phyloP scores from a whole-genome alignment of 352 stramenopile species.

The Phytopythium delawarense region DNA sequence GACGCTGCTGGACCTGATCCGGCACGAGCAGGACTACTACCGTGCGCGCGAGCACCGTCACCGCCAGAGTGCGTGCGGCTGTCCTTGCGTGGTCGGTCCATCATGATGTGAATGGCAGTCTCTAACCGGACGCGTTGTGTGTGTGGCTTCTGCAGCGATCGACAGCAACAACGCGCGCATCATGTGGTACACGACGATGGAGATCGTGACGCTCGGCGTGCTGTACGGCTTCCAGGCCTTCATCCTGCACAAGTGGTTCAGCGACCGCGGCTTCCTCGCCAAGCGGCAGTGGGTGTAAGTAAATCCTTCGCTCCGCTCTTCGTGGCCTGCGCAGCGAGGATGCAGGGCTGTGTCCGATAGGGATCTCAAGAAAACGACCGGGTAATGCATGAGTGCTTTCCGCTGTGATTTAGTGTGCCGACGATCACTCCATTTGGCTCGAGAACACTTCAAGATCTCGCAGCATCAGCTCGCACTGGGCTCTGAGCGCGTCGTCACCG shows the following conservation, averaged over 20 bases:
- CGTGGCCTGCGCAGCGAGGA: not conserved
- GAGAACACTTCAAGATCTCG: conserved; percentile 27
- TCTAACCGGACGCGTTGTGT: too few species aligned
- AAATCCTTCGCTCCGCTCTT: not conserved
- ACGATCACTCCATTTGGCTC: conserved; percentile 7
- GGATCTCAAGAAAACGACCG: not conserved
- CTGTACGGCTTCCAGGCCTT: conserved; percentile 76
- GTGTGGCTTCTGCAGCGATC: conserved; percentile 27
- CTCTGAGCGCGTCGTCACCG: conserved; percentile 10
- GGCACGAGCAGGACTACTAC: conserved; percentile 81
- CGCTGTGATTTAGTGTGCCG: not conserved
- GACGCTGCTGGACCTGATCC: conserved; percentile 62
- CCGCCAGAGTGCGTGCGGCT: conserved; percentile 49
- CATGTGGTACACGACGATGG: conserved; percentile 75
- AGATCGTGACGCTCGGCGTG: conserved; percentile 56
- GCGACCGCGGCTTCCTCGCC: conserved; percentile 60
- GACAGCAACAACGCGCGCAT: conserved; percentile 78
- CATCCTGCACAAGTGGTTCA: conserved; percentile 85
- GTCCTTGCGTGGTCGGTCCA: not conserved
- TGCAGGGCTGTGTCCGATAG: not conserved
- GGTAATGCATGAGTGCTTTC: not conserved
- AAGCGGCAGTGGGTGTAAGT: conserved; percentile 66
- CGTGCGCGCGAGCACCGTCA: conserved; percentile 61
- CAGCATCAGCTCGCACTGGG: conserved; percentile 28
- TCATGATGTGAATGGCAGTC: too few species aligned